These are phyloP conservation scores for Aspergillus persii DNA, from an alignment of 2,329 filamentous ascomycete genomes.

Conservation along the genomic window DNA sequence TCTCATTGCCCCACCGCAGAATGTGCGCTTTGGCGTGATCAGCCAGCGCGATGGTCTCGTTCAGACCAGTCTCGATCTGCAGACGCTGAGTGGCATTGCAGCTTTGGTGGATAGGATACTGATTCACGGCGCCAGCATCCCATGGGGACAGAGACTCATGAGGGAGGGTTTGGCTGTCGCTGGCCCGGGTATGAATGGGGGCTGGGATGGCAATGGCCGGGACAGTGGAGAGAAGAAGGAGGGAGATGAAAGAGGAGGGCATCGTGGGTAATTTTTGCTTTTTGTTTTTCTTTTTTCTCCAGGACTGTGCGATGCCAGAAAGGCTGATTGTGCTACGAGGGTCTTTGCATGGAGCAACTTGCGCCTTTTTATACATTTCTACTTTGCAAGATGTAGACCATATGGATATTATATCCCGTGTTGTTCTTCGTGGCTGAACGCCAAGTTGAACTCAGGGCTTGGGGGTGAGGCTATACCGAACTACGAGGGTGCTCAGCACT, in stretches of 20 bases:
- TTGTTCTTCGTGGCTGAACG: not conserved
- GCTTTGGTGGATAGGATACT: slow-evolving; percentile 59
- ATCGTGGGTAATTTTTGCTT: not conserved
- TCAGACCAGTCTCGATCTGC: slow-evolving; percentile 57
- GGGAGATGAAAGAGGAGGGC: slow-evolving; percentile 4
- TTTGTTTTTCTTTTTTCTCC: not conserved
- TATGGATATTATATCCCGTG: not conserved
- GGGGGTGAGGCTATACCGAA: not conserved
- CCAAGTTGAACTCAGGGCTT: not conserved
- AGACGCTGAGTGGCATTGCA: slow-evolving; percentile 62
- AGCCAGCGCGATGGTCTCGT: slow-evolving; percentile 59
- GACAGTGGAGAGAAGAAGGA: slow-evolving; percentile 10
- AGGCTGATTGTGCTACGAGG: not conserved
- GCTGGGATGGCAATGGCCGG: slow-evolving; percentile 11
- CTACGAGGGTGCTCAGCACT: not conserved
- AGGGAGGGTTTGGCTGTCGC: slow-evolving; percentile 1
- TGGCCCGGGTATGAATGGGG: not conserved
- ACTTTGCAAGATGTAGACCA: not conserved
- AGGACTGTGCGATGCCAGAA: not conserved
- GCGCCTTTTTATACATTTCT: not conserved
- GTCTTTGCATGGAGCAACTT: not conserved
- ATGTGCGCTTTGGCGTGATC: slow-evolving; percentile 62
- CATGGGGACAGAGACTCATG: slow-evolving; percentile 20
- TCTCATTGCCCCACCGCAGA: slow-evolving; percentile 51
- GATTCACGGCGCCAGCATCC: slow-evolving; percentile 37